phyloP scores from a whole-genome alignment of 192 early-diverging fungal genomes.

The Coemansia interrupta region DNA sequence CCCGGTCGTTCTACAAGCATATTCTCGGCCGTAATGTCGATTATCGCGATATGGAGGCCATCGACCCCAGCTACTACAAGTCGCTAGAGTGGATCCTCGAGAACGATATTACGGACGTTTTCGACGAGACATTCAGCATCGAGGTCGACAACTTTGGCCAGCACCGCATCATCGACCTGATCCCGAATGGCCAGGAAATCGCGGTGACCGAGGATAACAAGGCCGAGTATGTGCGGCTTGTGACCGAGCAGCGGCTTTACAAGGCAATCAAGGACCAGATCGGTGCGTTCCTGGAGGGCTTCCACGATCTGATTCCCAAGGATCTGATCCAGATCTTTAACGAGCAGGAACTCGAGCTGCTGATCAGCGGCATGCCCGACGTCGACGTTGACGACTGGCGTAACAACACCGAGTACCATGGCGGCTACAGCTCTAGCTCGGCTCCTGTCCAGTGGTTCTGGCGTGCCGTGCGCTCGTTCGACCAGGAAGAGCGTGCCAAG shows the following conservation, averaged over 20 bases:
- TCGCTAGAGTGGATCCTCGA: slow-evolving; percentile 96
- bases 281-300: slow-evolving; percentile 85
- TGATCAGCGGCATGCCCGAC: slow-evolving; percentile 97
- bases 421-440: slow-evolving; percentile 77
- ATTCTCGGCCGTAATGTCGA: slow-evolving; percentile 90
- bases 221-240: slow-evolving; percentile 90
- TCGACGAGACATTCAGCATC: slow-evolving; percentile 91
- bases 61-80: slow-evolving; percentile 96
- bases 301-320: slow-evolving; percentile 92
- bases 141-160: slow-evolving; percentile 94
- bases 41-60: slow-evolving; percentile 95
- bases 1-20: slow-evolving; percentile 97
- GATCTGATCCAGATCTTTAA: slow-evolving; percentile 95
- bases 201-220: slow-evolving; percentile 94
- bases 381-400: slow-evolving; percentile 99
- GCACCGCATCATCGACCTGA: slow-evolving; percentile 80
- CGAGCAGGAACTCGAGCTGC: slow-evolving; percentile 96
- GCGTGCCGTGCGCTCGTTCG: slow-evolving; percentile 93
- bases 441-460: slow-evolving; percentile 99
- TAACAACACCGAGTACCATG: slow-evolving; percentile 96
- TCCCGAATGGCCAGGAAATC: slow-evolving; percentile 81
- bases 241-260: slow-evolving; percentile 88
- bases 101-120: slow-evolving; percentile 92
- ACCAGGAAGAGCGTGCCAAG: slow-evolving; percentile 97
- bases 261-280: slow-evolving; percentile 94